Evolutionary conservation across 2,329 filamentous ascomycete genomes (phyloP).

Genomic region (Septoria petroselini): DNA sequence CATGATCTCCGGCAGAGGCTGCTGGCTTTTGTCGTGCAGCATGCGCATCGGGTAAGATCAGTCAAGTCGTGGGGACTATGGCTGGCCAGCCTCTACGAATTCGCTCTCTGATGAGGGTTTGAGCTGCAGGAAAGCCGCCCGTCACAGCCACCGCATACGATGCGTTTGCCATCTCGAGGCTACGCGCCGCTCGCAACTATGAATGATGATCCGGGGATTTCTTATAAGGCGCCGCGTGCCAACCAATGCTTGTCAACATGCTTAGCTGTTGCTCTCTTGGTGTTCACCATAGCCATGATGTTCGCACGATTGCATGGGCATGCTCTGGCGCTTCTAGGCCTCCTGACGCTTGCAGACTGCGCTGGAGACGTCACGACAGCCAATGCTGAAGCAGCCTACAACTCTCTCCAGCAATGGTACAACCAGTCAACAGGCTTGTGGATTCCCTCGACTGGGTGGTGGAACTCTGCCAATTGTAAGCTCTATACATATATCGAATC

Average conservation of each 20-base stretch:
- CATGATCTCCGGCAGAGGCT: neutral
- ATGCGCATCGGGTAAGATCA: neutral
- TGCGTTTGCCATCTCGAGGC: neutral
- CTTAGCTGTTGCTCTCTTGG: neutral
- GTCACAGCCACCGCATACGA: neutral
- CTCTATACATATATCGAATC: neutral
- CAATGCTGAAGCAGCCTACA: conserved; percentile 30
- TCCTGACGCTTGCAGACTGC: conserved; percentile 8
- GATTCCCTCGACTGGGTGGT: conserved; percentile 35
- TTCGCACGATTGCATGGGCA: conserved; percentile 4
- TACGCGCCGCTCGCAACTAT: neutral
- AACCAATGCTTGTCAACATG: neutral
- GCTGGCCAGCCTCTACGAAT: neutral
- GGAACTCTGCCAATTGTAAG: conserved; percentile 36
- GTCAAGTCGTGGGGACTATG: neutral
- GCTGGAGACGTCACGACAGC: conserved; percentile 25
- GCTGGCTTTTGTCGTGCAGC: neutral
- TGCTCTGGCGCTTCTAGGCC: conserved; percentile 8
- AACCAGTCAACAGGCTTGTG: conserved; percentile 34
- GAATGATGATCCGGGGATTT: neutral
- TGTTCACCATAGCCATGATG: conserved; percentile 6
- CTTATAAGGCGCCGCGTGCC: neutral
- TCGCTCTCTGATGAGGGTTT: neutral
- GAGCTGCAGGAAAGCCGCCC: too few species aligned
- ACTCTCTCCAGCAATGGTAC: conserved; percentile 34